A percentile compares a stretch with the other conserved stretches of the same genome.
Conservation (phyloP, 768 basidiomycete genomes). For the Astraeus odoratus region DNA sequence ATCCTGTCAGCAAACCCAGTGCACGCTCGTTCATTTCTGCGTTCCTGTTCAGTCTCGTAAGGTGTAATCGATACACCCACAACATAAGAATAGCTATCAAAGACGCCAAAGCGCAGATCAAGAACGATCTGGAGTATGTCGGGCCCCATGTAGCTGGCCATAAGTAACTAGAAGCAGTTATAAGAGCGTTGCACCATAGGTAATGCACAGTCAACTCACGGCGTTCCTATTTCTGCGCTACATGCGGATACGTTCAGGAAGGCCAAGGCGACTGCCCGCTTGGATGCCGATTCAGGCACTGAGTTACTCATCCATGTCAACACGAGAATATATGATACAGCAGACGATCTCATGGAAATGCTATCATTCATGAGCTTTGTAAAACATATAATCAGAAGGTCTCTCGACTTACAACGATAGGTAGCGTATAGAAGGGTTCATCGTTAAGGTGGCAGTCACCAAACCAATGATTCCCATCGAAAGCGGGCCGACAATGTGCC, state of each 20-base stretch:
- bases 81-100: slow-evolving; percentile 45
- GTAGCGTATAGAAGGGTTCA: slow-evolving; percentile 59
- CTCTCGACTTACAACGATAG: slow-evolving; percentile 44
- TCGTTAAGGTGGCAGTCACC: slow-evolving; percentile 55
- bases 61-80: slow-evolving; percentile 37
- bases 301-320: slow-evolving; percentile 46
- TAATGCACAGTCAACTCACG: slow-evolving; percentile 44
- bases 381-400: slow-evolving; percentile 4
- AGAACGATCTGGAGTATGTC: slow-evolving; percentile 63
- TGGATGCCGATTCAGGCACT: slow-evolving; percentile 34
- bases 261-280: slow-evolving; percentile 79
- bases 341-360: slow-evolving; percentile 71
- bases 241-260: slow-evolving; percentile 78
- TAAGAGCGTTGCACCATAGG: slow-evolving; percentile 3
- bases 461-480: slow-evolving; percentile 60
- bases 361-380: slow-evolving; percentile 26
- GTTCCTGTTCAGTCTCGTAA: slow-evolving; percentile 36
- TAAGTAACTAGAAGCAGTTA: slow-evolving; percentile 39
- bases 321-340: slow-evolving; percentile 66
- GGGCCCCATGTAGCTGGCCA: slow-evolving; percentile 70
- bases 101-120: slow-evolving; percentile 60
- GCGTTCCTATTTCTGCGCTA: slow-evolving; percentile 78
- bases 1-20: neutral
- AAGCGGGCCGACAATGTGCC: slow-evolving; percentile 53
- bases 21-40: slow-evolving; percentile 3